These are phyloP conservation scores for Russula brevipes DNA, from an alignment of 768 basidiomycete genomes.

Conservation along the genomic window DNA sequence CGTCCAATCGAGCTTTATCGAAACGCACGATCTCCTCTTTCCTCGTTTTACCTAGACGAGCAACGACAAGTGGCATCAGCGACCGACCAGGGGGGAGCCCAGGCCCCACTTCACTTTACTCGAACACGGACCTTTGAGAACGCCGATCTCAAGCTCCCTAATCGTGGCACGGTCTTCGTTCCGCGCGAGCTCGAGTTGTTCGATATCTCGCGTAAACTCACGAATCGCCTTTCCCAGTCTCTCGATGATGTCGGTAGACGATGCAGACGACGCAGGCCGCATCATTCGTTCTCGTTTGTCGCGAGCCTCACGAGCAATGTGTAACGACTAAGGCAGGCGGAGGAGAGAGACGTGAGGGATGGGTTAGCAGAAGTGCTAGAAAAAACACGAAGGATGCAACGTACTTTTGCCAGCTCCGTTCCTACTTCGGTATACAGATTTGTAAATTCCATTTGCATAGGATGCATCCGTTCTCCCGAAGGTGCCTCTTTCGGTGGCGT, in stretches of 20 bases:
- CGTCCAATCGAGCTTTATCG: conserved; percentile 69
- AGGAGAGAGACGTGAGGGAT: not conserved
- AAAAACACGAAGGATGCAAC: conserved; percentile 28
- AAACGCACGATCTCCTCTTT: conserved; percentile 81
- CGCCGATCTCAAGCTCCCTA: conserved; percentile 54
- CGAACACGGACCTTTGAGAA: conserved; percentile 55
- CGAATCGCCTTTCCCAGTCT: conserved; percentile 48
- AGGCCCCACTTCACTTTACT: not conserved
- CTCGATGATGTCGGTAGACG: conserved; percentile 44
- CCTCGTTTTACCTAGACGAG: conserved; percentile 61
- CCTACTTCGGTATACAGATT: conserved; percentile 43
- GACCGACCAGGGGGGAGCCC: not conserved
- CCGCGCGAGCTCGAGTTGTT: conserved; percentile 41
- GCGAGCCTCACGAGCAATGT: conserved; percentile 37
- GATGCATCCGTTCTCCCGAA: conserved; percentile 41
- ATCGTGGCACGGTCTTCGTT: conserved; percentile 40
- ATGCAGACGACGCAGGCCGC: conserved; percentile 32
- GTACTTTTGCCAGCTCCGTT: conserved; percentile 56
- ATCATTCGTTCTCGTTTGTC: conserved; percentile 32
- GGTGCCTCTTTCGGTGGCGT: conserved; percentile 15
- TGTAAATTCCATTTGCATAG: conserved; percentile 64
- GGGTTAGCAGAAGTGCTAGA: not conserved
- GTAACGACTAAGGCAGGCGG: conserved; percentile 38
- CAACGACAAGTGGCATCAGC: not conserved
- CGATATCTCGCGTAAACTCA: conserved; percentile 49